Percentiles rank a stretch among this genome's conserved stretches.
Evolutionary conservation across 2,329 filamentous ascomycete species (phyloP).

Genomic region (Pseudopithomyces chartarum): DNA sequence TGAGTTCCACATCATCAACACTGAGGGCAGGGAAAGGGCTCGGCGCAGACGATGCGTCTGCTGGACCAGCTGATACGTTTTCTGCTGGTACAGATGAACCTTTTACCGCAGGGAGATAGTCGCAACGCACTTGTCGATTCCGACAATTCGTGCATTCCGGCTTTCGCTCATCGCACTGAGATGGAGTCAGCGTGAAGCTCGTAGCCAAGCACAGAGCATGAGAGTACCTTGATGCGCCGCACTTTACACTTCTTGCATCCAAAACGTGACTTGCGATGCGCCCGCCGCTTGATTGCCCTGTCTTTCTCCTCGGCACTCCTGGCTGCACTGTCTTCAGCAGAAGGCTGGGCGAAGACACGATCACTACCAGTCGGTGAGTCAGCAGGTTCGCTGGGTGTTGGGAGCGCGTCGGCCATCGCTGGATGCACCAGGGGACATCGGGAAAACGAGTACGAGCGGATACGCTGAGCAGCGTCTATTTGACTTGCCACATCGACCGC

Average conservation of each 20-base stretch:
- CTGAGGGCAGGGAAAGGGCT: conserved; percentile 7
- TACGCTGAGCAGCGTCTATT: conserved; percentile 6
- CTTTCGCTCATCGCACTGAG: conserved; percentile 35
- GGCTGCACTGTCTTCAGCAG: background rate
- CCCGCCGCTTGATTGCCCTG: conserved; percentile 19
- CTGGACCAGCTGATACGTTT: background rate
- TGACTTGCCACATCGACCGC: background rate
- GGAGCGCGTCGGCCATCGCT: background rate
- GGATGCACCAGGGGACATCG: background rate
- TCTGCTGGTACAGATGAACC: background rate
- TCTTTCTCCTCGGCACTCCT: conserved; percentile 9
- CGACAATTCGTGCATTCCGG: conserved; percentile 32
- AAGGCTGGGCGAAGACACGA: background rate
- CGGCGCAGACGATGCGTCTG: background rate
- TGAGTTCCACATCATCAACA: conserved; percentile 31
- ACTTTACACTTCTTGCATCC: conserved; percentile 36
- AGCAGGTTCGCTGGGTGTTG: background rate
- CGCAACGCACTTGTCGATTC: conserved; percentile 27
- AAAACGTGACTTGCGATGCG: conserved; percentile 34
- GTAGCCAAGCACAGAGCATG: background rate
- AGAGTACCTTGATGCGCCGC: conserved; percentile 31
- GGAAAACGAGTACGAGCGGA: conserved; percentile 8
- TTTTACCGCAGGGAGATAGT: conserved; percentile 14
- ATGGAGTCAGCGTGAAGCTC: background rate
- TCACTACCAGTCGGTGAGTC: background rate